phyloP scores from a whole-genome alignment of 495 filamentous ascomycete species.

The Ramalina peruviana region DNA sequence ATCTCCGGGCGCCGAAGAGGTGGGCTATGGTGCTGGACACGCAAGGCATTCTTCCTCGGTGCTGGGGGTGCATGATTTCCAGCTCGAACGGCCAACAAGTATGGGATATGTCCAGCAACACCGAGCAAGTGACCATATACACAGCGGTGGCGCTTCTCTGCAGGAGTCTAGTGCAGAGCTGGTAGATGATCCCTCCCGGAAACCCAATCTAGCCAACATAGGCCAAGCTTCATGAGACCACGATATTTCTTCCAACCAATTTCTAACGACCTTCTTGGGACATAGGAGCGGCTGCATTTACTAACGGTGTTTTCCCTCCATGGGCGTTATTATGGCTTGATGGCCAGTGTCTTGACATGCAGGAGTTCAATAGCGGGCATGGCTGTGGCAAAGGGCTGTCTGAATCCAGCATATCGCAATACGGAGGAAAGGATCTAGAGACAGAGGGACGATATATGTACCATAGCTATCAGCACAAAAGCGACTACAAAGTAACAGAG shows the following conservation, averaged over 20 bases:
- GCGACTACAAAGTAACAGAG: too few species aligned
- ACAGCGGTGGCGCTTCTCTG: slow-evolving; percentile 39
- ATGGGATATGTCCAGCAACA: slow-evolving; percentile 66
- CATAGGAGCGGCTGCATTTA: not conserved
- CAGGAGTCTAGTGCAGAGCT: slow-evolving; percentile 37
- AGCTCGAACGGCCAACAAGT: slow-evolving; percentile 46
- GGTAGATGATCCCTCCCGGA: slow-evolving; percentile 18
- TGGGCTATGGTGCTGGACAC: slow-evolving; percentile 3
- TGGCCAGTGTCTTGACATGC: too few species aligned
- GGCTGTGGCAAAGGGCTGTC: too few species aligned
- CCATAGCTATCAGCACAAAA: too few species aligned
- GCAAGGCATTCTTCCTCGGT: slow-evolving; percentile 18
- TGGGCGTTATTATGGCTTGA: too few species aligned
- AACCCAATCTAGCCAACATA: not conserved
- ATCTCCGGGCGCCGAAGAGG: slow-evolving; percentile 4
- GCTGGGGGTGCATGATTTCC: slow-evolving; percentile 19
- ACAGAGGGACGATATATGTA: too few species aligned
- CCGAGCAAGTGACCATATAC: slow-evolving; percentile 42
- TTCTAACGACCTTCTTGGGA: slow-evolving; percentile 15
- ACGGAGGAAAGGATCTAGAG: too few species aligned
- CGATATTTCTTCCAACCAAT: too few species aligned
- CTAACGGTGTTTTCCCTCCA: too few species aligned
- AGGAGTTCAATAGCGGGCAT: too few species aligned
- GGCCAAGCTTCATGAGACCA: too few species aligned
- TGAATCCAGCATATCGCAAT: too few species aligned